These are phyloP conservation scores for Endoconidiophora polonica DNA, from an alignment of 2,329 filamentous ascomycete genomes.

Conservation along the genomic window DNA sequence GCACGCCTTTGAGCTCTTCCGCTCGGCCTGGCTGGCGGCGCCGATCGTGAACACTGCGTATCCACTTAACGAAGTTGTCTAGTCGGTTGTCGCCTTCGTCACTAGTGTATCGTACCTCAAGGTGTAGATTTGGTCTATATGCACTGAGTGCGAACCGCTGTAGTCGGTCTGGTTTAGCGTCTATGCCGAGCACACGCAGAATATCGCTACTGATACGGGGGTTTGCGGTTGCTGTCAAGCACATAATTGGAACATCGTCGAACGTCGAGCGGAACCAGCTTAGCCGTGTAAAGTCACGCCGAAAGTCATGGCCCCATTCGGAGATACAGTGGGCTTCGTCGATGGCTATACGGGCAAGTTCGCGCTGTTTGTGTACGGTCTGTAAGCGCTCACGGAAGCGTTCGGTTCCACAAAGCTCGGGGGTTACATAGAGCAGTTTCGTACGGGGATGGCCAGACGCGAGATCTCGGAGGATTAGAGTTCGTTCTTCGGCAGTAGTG, in stretches of 20 bases:
- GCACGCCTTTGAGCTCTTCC: slow-evolving; percentile 40
- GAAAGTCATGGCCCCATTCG: slow-evolving; percentile 96
- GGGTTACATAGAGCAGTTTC: slow-evolving; percentile 80
- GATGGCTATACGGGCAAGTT: slow-evolving; percentile 75
- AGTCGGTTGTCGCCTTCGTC: slow-evolving; percentile 59
- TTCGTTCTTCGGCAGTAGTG: slow-evolving; percentile 47
- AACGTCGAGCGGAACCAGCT: slow-evolving; percentile 73
- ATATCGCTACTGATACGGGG: slow-evolving; percentile 67
- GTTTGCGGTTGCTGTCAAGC: slow-evolving; percentile 83
- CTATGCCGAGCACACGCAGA: slow-evolving; percentile 54
- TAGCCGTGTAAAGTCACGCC: slow-evolving; percentile 76
- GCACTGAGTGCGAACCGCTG: slow-evolving; percentile 72
- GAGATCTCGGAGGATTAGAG: slow-evolving; percentile 60
- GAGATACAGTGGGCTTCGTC: slow-evolving; percentile 96
- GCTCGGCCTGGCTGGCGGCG: slow-evolving; percentile 43
- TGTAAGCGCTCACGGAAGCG: slow-evolving; percentile 60
- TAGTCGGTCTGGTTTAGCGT: slow-evolving; percentile 38
- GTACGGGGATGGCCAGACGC: slow-evolving; percentile 73
- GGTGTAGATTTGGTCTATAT: slow-evolving; percentile 70
- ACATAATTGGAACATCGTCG: slow-evolving; percentile 77
- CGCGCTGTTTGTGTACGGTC: slow-evolving; percentile 59
- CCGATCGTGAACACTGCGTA: slow-evolving; percentile 54
- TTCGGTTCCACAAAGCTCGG: slow-evolving; percentile 66
- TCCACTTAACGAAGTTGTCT: slow-evolving; percentile 58
- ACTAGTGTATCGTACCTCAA: slow-evolving; percentile 71